Percentiles rank a stretch among this genome's conserved stretches.
These are phyloP conservation scores for Candida palmyrensis DNA, from an alignment of 805 yeast species.

Conservation along the genomic window DNA sequence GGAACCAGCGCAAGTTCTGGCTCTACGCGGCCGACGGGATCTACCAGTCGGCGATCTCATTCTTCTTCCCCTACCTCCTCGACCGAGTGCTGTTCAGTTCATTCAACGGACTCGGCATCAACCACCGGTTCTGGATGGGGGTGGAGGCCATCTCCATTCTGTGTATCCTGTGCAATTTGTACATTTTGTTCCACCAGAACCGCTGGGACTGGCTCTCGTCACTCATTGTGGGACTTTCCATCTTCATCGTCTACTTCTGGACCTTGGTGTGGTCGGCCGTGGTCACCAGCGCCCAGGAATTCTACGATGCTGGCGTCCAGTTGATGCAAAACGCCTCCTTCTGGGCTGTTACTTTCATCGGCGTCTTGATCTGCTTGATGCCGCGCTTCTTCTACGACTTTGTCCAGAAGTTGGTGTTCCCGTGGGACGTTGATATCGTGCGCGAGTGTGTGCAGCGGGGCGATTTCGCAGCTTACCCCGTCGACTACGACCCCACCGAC, in stretches of 20 bases:
- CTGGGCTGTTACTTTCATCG: conserved; percentile 67
- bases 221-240: conserved; percentile 52
- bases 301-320: conserved; percentile 61
- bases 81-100: conserved; percentile 24
- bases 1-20: conserved; percentile 64
- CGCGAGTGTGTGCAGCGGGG: conserved; percentile 68
- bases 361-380: conserved; percentile 56
- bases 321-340: conserved; percentile 55
- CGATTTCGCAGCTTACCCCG: conserved; percentile 62
- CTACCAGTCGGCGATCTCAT: conserved; percentile 68
- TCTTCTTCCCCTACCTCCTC: conserved; percentile 65
- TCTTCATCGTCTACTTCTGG: conserved; percentile 64
- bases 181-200: conserved; percentile 61
- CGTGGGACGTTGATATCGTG: conserved; percentile 67
- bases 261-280: conserved; percentile 74
- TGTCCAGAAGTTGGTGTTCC: conserved; percentile 46
- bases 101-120: conserved; percentile 52
- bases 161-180: conserved; percentile 60
- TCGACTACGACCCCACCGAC: conserved; percentile 74
- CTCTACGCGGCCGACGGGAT: conserved; percentile 74
- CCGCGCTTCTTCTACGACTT: conserved; percentile 67
- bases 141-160: conserved; percentile 61
- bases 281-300: conserved; percentile 45
- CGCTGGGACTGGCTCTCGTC: conserved; percentile 79
- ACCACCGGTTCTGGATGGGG: conserved; percentile 74